Evolutionary conservation across 1,284 basidiomycete species (phyloP).

Genomic region (Sanghuangporus weigelae): DNA sequence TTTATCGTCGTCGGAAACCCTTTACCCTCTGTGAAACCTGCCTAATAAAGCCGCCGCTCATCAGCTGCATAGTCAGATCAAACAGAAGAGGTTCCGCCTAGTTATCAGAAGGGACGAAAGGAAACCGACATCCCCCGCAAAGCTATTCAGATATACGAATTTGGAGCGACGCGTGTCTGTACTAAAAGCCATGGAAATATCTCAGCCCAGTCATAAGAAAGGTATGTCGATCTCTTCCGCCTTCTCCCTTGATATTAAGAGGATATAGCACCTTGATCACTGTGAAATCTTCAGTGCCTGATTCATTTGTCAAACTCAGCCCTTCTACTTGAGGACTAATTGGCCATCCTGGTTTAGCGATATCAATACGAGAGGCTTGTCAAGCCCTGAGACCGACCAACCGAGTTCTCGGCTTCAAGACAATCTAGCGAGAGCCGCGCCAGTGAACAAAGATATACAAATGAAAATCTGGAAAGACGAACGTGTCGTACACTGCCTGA

Average conservation of each 20-base stretch:
- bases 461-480: constrained; percentile 21
- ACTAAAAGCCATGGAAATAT: too few species aligned
- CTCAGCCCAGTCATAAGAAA: background rate
- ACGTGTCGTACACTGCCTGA: constrained; percentile 68
- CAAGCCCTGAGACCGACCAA: background rate
- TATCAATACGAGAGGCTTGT: background rate
- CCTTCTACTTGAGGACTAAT: background rate
- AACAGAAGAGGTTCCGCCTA: background rate
- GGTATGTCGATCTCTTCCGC: background rate
- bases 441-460: background rate
- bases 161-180: background rate
- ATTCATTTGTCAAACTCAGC: background rate
- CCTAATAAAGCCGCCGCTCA: background rate
- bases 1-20: background rate
- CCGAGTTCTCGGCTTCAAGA: background rate
- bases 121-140: background rate
- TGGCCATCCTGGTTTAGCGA: background rate
- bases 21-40: background rate
- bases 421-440: background rate
- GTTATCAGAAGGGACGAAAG: background rate
- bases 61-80: background rate
- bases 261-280: background rate
- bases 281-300: background rate
- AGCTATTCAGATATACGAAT: background rate
- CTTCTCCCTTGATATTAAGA: background rate